A percentile compares a stretch with the other conserved stretches of the same genome.
phyloP scores from a whole-genome alignment of 2,329 filamentous ascomycete species.

The Didymella keratinophila region DNA sequence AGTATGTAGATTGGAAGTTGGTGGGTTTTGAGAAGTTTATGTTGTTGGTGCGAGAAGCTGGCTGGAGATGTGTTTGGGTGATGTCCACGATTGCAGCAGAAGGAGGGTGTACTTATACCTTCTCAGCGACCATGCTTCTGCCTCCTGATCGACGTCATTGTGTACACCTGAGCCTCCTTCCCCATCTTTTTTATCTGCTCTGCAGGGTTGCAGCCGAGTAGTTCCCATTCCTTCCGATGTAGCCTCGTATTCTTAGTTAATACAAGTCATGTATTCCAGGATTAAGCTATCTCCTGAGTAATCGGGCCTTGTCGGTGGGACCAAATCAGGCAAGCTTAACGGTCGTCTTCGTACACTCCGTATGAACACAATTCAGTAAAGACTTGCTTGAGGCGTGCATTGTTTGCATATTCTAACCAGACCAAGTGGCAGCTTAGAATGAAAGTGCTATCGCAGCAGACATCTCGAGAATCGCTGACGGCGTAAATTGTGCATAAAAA shows the following conservation, averaged over 20 bases:
- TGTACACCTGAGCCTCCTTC: conserved; percentile 5
- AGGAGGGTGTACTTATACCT: conserved; percentile 26
- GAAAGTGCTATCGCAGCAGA: neutral
- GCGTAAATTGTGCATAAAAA: neutral
- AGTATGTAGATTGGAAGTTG: neutral
- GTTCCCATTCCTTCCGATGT: conserved; percentile 3
- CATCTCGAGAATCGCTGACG: neutral
- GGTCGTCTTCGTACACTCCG: neutral
- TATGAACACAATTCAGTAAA: neutral
- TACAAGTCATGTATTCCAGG: neutral
- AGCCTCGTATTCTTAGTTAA: conserved; percentile 4
- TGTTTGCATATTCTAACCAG: neutral
- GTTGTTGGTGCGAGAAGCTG: neutral
- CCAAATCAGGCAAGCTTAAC: conserved; percentile 3
- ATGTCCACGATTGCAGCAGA: neutral
- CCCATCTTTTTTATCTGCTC: conserved; percentile 8
- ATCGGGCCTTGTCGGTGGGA: neutral
- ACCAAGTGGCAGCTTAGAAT: neutral
- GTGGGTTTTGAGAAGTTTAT: neutral
- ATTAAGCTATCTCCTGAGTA: neutral
- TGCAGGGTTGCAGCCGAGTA: conserved; percentile 10
- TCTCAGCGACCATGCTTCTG: neutral
- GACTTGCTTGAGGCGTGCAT: neutral
- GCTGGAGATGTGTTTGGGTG: conserved; percentile 6
- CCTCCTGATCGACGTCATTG: conserved; percentile 15